Conservation (phyloP, 441 rosid species). For the Geranium incanum region DNA sequence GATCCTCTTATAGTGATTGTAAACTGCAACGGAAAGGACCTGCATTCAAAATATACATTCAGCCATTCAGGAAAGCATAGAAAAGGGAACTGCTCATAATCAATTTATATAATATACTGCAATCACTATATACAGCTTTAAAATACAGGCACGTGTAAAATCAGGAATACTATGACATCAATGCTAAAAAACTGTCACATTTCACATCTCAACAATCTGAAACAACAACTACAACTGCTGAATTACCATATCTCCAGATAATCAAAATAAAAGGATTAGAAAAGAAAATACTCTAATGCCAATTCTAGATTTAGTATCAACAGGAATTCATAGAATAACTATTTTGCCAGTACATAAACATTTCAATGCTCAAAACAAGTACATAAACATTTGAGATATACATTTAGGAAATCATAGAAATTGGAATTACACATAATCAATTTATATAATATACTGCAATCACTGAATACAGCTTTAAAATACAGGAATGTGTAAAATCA, state of each 20-base stretch:
- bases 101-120: too few species aligned
- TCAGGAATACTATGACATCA: too few species aligned
- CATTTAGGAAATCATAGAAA: constrained; percentile 11
- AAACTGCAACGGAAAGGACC: constrained; percentile 93
- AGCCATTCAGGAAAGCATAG: constrained; percentile 10
- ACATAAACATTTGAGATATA: constrained; percentile 4
- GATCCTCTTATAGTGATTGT: constrained; percentile 91
- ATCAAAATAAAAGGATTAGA: not conserved
- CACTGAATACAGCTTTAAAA: too few species aligned
- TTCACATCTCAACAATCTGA: not conserved
- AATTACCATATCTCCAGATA: not conserved
- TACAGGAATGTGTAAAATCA: too few species aligned
- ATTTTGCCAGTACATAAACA: too few species aligned
- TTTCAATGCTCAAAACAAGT: too few species aligned
- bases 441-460: too few species aligned
- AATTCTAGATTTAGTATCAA: too few species aligned
- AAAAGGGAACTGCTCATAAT: not conserved
- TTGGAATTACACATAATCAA: too few species aligned
- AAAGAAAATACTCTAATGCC: not conserved
- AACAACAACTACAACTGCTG: not conserved
- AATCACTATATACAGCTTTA: too few species aligned
- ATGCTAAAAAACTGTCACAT: not conserved
- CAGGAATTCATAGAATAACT: too few species aligned
- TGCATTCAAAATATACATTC: constrained; percentile 22
- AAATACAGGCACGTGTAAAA: too few species aligned